Evolutionary conservation across 75 land plant species (phyloP), one percentile per base, ranked within the genome.

Genomic region (Pinus tabuliformis): DNA sequence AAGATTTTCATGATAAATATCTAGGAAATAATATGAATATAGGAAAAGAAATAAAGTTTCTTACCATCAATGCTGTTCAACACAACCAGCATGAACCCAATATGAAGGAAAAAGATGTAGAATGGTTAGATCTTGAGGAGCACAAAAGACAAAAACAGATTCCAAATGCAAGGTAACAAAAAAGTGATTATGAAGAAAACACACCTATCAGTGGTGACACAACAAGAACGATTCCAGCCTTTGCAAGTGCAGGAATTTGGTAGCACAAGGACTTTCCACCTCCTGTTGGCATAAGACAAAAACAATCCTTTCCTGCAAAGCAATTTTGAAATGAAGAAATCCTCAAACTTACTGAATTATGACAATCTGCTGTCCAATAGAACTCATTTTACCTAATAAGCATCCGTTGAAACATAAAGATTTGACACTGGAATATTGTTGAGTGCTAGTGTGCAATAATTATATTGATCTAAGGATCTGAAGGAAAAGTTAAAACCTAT

Each of bases 241-340:
- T 88, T 22, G 87, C 91, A 54, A 95, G 64, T 18, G 96, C 94
- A 56, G 98, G 98, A 62, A 95, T 90, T 76, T 93, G 91, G 80
- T 90, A 95, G 78, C 98, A 95, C 77, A 95, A 76, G 11, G 98
- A 95, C 75, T 95, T 95, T 45, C 98, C 98, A 45, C 91, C 98
- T 37, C 98, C 98, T 68, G 98, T 95, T 62, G 98, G 98, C 96
- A 95, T 95, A 37, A 93, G 84, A 79, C 98, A 95, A 66, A 95
- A 95, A 73, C 98, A 95, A 83, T 95, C 98, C 78, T 86, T 85
- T 56, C 98, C 98, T 95, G 83, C 54, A 72, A 72, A 65, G 52
- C 52, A 49, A 49, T 49, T 49, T 49, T 49, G 54, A 49, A 49
- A 49, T 49, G 12, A 49, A 49, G 54, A 49, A 49, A 49, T 49